Base-by-base conservation (phyloP, 1,284 basidiomycete species). In the Boletus semigastroideus region DNA sequence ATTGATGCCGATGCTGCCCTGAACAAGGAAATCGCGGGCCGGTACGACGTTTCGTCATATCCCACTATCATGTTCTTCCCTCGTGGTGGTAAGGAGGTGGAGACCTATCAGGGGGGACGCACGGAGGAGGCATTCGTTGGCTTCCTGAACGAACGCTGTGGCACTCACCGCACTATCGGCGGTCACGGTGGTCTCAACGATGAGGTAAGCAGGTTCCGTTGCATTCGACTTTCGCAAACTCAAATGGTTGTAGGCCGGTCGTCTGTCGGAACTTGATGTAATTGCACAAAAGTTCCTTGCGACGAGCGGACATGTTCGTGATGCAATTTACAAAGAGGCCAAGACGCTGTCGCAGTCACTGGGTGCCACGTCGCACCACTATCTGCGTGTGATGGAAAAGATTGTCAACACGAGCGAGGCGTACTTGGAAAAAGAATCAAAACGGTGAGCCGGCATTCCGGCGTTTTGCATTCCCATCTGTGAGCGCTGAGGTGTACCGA, bases 41-140 rank as follows among this genome's bases (percentile, higher is more conserved):
- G 83, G 62, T 94, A 93, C 67, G 88, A 78, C 13, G 79, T 97
- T 54, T 69, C 72, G 37, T 82, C 84, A 55, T 90, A 83, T 84
- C 96, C 96, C 0, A 98, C 94, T 16, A 84, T 99, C 76, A 94
- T 92, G 71, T 97, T 96, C 79, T 98, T 95, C 85, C 80, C 91
- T 63, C 87, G 87, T 67, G 91, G 74, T 48, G 71, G 71, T 58
- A 76, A 76, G 59, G 77, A 82, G 57, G 82, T 84, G 12, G 74
- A 84, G 49, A 74, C 72, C 20, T 97, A 97, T 71, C 78, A 84
- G 16, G 82, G 82, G 38, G 80, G 74, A 33, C 83, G 91, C 50
- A 73, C 78, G 6, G 87, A 91, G 66, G 78, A 76, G 22, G 88
- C 80, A 48, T 86, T 94, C 58, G 80, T 90, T 54, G 65, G 70